A percentile compares a stretch with the other conserved stretches of the same genome.
Conservation (phyloP, 2,329 filamentous ascomycete genomes). For the Aspergillus pseudoglaucus region DNA sequence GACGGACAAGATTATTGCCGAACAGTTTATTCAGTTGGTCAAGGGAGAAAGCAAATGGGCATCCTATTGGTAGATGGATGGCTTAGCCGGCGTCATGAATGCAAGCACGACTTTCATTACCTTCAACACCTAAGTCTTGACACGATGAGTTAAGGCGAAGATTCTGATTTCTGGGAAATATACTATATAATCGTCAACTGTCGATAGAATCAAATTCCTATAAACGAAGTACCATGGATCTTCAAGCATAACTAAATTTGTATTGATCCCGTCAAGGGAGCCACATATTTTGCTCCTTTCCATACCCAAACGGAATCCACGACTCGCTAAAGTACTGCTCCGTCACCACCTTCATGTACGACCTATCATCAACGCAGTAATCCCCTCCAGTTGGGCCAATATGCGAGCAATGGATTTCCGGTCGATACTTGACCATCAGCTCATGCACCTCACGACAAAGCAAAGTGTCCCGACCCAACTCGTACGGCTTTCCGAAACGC, state of each 20-base stretch:
- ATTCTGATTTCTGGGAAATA: too few species aligned
- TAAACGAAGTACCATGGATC: too few species aligned
- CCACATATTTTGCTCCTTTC: constrained; percentile 14
- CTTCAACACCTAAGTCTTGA: too few species aligned
- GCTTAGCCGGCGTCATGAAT: background rate
- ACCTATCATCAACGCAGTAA: constrained; percentile 24
- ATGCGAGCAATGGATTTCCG: constrained; percentile 20
- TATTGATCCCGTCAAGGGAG: constrained; percentile 6
- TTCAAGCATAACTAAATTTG: background rate
- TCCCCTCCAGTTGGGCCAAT: constrained; percentile 21
- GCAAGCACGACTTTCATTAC: too few species aligned
- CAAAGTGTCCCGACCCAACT: constrained; percentile 20
- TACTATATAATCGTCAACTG: background rate
- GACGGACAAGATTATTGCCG: constrained; percentile 52
- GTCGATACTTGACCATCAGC: constrained; percentile 22
- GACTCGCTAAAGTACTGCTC: constrained; percentile 18
- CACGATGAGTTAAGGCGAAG: too few species aligned
- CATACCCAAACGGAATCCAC: constrained; percentile 19
- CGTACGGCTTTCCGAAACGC: constrained; percentile 19
- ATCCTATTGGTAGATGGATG: constrained; percentile 16
- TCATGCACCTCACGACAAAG: constrained; percentile 24
- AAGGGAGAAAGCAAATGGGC: constrained; percentile 36
- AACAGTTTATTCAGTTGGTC: constrained; percentile 51
- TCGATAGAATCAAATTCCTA: background rate
- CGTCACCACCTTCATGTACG: constrained; percentile 16